phyloP scores from a whole-genome alignment of 2,329 filamentous ascomycete species.

The Grosmannia penicillata region DNA sequence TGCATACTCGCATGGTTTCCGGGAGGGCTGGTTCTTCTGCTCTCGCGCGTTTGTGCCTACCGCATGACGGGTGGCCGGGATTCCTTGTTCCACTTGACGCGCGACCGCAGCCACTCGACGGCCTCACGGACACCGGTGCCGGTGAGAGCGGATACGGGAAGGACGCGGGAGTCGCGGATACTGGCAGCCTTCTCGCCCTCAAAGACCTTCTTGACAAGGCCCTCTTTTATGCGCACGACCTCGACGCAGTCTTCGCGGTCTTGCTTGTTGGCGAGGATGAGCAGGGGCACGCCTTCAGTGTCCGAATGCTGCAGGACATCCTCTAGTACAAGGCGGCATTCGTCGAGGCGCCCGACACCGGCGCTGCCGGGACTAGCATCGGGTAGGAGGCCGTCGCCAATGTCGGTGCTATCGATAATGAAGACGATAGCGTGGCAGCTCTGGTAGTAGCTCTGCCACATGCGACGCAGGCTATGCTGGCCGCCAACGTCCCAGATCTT shows the following conservation, averaged over 20 bases:
- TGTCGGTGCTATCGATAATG: constrained; percentile 88
- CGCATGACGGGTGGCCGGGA: constrained; percentile 83
- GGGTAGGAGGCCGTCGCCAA: constrained; percentile 62
- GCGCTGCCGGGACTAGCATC: not conserved
- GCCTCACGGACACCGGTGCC: constrained; percentile 81
- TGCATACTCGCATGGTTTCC: no score
- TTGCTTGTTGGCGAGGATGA: constrained; percentile 95
- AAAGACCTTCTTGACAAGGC: constrained; percentile 86
- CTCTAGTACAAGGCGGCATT: constrained; percentile 81
- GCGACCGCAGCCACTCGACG: constrained; percentile 87
- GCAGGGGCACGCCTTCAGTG: constrained; percentile 76
- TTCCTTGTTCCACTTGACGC: constrained; percentile 96
- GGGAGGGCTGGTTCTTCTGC: constrained; percentile 13
- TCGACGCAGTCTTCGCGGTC: constrained; percentile 95
- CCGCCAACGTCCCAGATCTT: constrained; percentile 98
- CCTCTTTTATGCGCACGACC: constrained; percentile 94
- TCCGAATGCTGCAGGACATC: constrained; percentile 78
- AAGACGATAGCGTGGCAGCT: constrained; percentile 95
- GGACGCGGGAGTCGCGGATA: constrained; percentile 77
- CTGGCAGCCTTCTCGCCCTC: constrained; percentile 80
- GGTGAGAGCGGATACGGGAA: constrained; percentile 84
- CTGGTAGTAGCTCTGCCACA: constrained; percentile 94
- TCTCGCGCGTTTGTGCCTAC: no score
- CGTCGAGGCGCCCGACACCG: constrained; percentile 49
- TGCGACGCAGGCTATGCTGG: constrained; percentile 71